phyloP scores from a whole-genome alignment of 176 grass and related monocot genomes.

The Typha latifolia region DNA sequence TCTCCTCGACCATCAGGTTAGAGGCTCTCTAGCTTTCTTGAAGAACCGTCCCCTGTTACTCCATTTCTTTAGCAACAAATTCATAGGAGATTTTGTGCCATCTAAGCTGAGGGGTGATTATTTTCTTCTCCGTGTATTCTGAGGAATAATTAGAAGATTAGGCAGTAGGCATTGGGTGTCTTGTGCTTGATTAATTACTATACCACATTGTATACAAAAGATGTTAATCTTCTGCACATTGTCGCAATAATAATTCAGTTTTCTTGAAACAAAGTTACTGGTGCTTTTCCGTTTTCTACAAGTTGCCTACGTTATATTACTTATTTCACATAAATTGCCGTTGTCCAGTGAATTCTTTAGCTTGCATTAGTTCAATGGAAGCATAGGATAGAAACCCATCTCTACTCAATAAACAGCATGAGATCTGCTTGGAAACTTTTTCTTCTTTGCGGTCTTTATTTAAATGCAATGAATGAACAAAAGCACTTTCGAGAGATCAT shows the following conservation, averaged over 20 bases:
- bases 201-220: not conserved
- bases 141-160: not conserved
- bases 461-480: no score
- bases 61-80: not conserved
- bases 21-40: not conserved
- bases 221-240: not conserved
- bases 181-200: not conserved
- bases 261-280: not conserved
- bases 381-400: no score
- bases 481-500: no score
- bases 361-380: no score
- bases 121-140: not conserved
- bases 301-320: no score
- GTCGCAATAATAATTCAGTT: not conserved
- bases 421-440: no score
- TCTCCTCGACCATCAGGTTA: constrained; percentile 15
- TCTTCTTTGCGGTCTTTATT: no score
- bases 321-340: no score
- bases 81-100: not conserved
- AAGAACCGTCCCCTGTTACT: no score
- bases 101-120: not conserved
- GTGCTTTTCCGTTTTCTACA: no score
- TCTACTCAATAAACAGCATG: no score
- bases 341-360: no score
- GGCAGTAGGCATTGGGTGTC: not conserved